Base-by-base conservation (phyloP, 192 early-diverging fungal genomes). In the Dissophora globulifera region DNA sequence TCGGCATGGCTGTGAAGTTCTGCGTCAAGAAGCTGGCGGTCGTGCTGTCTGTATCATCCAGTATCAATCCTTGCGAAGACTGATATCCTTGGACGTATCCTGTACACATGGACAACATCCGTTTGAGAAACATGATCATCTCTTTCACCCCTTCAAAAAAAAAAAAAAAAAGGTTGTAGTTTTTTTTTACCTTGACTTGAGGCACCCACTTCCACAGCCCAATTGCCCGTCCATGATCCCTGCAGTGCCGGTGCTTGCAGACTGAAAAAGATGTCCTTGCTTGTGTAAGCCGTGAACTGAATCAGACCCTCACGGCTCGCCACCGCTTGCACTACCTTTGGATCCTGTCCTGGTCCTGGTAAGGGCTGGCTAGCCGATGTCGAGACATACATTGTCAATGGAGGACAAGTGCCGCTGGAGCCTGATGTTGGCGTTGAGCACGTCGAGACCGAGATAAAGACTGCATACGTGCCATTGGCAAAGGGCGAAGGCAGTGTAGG, bases 1-100 rank as follows among this genome's bases (percentile, higher is more conserved):
- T 66, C 23, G 79, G 62, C 7, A 68, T 41, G 4, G 61, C 51
- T 15, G 59, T 68, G 50, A 62, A 63, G 41, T 54, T 76, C 30
- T 75, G 27, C 16, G 70, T 75, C 57, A 74, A 53, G 33, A 81
- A 67, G 48, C 78, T 74, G 17, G 81, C 81, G 35, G 32, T 69
- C 42, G 43, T 16, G 23, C 41, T 58, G 41, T 82, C 81, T 43
- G 81, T 79, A 35, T 82, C 81, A 51, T 82, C 81, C 30, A 79
- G 59, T 12, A 62, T 29, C 8, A 82, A 48, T 11, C 75, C 69
- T 31, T 32, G 63, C 29, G 55, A 52, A 5, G 3, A 22, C 29
- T 62, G 45, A 32, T 67, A 76, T 17, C 52, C 20, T 23, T 76
- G 72, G 4, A 67, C 63, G 49, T 56, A 67, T 17, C 63, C 72